Conservation (phyloP, 805 yeast genomes). For the Ogataea sp. region DNA sequence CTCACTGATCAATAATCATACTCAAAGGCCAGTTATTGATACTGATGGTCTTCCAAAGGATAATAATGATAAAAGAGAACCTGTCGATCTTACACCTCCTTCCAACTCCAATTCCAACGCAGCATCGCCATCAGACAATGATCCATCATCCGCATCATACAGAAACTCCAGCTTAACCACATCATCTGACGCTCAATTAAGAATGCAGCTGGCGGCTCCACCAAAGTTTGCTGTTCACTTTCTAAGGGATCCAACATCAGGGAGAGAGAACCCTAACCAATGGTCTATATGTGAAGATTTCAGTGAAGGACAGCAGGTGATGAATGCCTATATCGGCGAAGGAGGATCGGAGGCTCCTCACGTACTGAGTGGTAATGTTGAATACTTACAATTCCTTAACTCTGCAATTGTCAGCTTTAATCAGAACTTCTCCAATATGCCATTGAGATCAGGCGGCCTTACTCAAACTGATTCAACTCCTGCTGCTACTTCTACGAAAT, state of each 20-base stretch:
- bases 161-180: slow-evolving; percentile 1
- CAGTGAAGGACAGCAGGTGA: slow-evolving; percentile 77
- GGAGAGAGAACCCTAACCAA: slow-evolving; percentile 45
- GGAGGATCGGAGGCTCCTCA: slow-evolving; percentile 63
- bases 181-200: slow-evolving; percentile 19
- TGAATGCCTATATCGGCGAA: slow-evolving; percentile 49
- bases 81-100: not conserved
- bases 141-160: slow-evolving; percentile 8
- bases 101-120: not conserved
- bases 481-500: not conserved
- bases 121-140: slow-evolving; percentile 1
- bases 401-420: slow-evolving; percentile 22
- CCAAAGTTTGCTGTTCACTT: slow-evolving; percentile 79
- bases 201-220: slow-evolving; percentile 33
- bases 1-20: slow-evolving; percentile 42
- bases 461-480: no score
- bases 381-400: slow-evolving; percentile 24
- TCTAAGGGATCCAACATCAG: slow-evolving; percentile 38
- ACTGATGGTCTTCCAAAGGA: not conserved
- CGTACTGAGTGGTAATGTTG: slow-evolving; percentile 48
- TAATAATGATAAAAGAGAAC: not conserved
- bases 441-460: no score
- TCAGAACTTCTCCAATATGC: slow-evolving; percentile 10
- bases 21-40: slow-evolving; percentile 4
- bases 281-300: slow-evolving; percentile 83